Evolutionary conservation across 202 grass and related monocot genomes (phyloP).

Genomic region (Panicum virgatum): DNA sequence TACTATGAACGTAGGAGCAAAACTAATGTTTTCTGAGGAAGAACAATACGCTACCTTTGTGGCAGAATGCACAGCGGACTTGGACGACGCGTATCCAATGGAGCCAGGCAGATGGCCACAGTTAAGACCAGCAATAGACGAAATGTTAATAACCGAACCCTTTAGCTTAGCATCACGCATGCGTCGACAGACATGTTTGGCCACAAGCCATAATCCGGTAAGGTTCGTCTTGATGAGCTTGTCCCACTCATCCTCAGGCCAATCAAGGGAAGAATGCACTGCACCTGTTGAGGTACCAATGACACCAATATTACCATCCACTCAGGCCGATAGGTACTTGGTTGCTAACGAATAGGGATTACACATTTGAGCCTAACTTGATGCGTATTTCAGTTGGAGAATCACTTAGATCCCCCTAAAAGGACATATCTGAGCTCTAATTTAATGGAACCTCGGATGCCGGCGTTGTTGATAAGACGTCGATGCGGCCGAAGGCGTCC

Average conservation of each 20-base stretch:
- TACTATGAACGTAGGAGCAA: not conserved
- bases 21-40: slow-evolving; percentile 5
- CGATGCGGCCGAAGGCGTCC: slow-evolving; percentile 53
- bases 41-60: slow-evolving; percentile 58
- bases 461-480: slow-evolving; percentile 87
- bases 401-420: not conserved
- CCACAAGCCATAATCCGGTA: slow-evolving; percentile 71
- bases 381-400: not conserved
- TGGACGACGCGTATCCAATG: slow-evolving; percentile 66
- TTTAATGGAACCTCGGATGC: slow-evolving; percentile 57
- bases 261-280: slow-evolving; percentile 73
- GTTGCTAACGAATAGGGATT: not conserved
- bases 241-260: slow-evolving; percentile 82
- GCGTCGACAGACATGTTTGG: slow-evolving; percentile 70
- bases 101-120: slow-evolving; percentile 67
- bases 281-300: slow-evolving; percentile 46
- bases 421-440: not conserved
- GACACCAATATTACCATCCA: slow-evolving; percentile 13
- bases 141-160: slow-evolving; percentile 80
- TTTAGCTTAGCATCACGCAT: slow-evolving; percentile 71
- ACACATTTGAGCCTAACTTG: not conserved
- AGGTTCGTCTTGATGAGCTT: slow-evolving; percentile 76
- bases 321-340: not conserved
- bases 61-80: slow-evolving; percentile 63
- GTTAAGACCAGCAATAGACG: slow-evolving; percentile 67